Percentiles rank a stretch among this genome's conserved stretches.
Conservation (phyloP, 371 early-diverging fungal species). For the Mortierella sp. region DNA sequence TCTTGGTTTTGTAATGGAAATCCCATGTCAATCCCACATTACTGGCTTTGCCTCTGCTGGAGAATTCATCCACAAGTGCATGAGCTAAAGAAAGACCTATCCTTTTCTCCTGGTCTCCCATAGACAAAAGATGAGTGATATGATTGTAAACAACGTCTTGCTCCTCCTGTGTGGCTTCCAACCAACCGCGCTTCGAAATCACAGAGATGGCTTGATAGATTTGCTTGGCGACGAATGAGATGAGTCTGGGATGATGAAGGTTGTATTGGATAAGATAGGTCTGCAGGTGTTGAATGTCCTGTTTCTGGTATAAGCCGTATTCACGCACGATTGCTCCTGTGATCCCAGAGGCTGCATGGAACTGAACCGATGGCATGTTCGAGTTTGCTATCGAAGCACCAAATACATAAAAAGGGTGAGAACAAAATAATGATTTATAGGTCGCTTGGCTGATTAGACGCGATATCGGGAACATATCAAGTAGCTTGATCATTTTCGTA, state of each 20-base stretch:
- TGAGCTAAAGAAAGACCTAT: constrained; percentile 67
- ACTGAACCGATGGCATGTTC: constrained; percentile 67
- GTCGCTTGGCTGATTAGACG: not conserved
- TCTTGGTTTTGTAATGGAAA: constrained; percentile 75
- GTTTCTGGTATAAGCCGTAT: constrained; percentile 65
- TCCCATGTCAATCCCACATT: constrained; percentile 77
- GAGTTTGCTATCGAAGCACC: constrained; percentile 62
- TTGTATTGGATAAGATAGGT: constrained; percentile 71
- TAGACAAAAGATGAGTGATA: constrained; percentile 64
- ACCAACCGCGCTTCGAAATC: constrained; percentile 75
- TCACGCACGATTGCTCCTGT: constrained; percentile 70
- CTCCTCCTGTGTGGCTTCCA: constrained; percentile 68
- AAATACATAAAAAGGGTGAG: not conserved
- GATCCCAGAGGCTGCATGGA: constrained; percentile 73
- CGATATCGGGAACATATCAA: not conserved
- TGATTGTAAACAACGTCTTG: constrained; percentile 65
- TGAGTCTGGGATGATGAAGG: constrained; percentile 55
- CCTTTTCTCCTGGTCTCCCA: constrained; percentile 62
- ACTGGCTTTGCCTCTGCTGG: constrained; percentile 67
- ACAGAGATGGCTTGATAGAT: constrained; percentile 63
- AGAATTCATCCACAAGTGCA: constrained; percentile 76
- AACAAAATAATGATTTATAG: not conserved
- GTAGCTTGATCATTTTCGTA: not conserved
- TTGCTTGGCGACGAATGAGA: constrained; percentile 53
- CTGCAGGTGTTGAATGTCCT: constrained; percentile 64